Evolutionary conservation across 768 basidiomycete species (phyloP).

Genomic region (Kondoa subrosea): DNA sequence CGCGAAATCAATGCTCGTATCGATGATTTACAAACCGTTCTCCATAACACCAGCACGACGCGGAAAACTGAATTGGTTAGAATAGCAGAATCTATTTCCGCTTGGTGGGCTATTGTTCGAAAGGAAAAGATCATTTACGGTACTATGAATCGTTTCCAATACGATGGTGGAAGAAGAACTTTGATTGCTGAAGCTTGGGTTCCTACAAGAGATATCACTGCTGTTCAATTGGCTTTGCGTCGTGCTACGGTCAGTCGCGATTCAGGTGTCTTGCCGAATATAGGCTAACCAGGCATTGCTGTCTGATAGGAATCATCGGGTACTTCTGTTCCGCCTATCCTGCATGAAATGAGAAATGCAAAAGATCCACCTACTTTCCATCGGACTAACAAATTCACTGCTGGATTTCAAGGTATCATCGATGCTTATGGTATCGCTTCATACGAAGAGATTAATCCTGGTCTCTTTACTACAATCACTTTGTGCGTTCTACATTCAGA

Average conservation of each 20-base stretch:
- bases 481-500: constrained; percentile 13
- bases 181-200: constrained; percentile 96
- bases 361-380: constrained; percentile 92
- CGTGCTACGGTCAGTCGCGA: constrained; percentile 58
- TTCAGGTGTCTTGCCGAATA: no score
- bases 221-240: constrained; percentile 69
- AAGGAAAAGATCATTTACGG: constrained; percentile 95
- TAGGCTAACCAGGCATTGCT: not conserved
- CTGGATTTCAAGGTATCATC: constrained; percentile 94
- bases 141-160: constrained; percentile 87
- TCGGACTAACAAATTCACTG: constrained; percentile 87
- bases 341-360: constrained; percentile 55
- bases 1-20: constrained; percentile 72
- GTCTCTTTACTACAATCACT: constrained; percentile 51
- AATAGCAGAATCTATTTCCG: constrained; percentile 65
- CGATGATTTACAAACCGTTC: constrained; percentile 73
- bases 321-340: constrained; percentile 74
- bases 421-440: constrained; percentile 87
- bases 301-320: constrained; percentile 59
- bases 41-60: constrained; percentile 73
- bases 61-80: constrained; percentile 65
- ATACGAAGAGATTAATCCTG: constrained; percentile 95
- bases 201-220: constrained; percentile 73
- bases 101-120: constrained; percentile 83
- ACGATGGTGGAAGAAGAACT: constrained; percentile 82